Evolutionary conservation across 1,139 yeast species (phyloP).

Genomic region (Wickerhamomyces sp.): DNA sequence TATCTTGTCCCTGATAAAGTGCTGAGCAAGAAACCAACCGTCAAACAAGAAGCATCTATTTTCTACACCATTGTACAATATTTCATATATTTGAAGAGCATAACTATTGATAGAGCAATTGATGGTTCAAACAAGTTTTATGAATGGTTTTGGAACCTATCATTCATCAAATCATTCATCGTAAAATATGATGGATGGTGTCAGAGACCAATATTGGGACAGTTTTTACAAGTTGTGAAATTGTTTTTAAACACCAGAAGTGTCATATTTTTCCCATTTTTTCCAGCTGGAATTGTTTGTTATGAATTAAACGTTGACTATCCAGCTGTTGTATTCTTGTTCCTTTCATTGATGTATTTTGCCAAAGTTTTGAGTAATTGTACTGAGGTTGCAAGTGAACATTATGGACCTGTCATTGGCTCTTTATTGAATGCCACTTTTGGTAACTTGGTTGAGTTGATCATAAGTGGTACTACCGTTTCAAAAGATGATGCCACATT

Average conservation of each 20-base stretch:
- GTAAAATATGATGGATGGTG: constrained; percentile 12
- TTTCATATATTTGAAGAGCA: constrained; percentile 14
- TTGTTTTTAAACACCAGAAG: constrained; percentile 16
- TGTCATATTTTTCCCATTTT: constrained; percentile 17
- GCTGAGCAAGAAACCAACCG: constrained; percentile 15
- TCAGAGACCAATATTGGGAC: constrained; percentile 11
- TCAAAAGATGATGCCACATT: constrained; percentile 22
- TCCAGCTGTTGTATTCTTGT: constrained; percentile 19
- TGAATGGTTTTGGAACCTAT: constrained; percentile 12
- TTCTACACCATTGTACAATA: constrained; percentile 17
- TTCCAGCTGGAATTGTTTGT: constrained; percentile 20
- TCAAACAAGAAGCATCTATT: constrained; percentile 16
- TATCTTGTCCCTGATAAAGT: constrained; percentile 12
- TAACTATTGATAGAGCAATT: constrained; percentile 14
- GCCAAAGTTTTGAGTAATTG: constrained; percentile 21
- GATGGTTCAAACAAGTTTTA: constrained; percentile 12
- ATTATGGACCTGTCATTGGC: constrained; percentile 58
- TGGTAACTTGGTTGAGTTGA: constrained; percentile 65
- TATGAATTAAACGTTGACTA: constrained; percentile 11
- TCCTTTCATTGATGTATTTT: constrained; percentile 21
- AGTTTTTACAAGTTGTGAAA: constrained; percentile 14
- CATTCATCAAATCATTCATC: constrained; percentile 4
- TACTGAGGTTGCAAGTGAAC: constrained; percentile 22
- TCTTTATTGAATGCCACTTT: constrained; percentile 92
- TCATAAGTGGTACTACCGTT: constrained; percentile 22